A percentile compares a stretch with the other conserved stretches of the same genome.
Evolutionary conservation across 345 rosid genomes (phyloP).

Genomic region (Citrus inodora): DNA sequence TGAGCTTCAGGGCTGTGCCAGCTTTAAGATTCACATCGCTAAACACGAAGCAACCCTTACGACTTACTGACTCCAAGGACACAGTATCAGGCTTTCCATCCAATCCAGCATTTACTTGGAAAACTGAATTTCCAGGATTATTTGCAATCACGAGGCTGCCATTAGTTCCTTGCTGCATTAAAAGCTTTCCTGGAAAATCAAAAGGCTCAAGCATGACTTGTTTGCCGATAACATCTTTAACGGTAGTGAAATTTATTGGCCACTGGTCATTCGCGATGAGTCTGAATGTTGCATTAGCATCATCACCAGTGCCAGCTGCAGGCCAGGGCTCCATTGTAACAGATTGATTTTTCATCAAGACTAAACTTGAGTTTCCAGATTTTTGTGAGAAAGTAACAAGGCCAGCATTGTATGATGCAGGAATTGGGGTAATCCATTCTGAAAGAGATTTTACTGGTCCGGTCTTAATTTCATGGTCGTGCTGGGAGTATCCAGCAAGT

Average conservation of each 20-base stretch:
- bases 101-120: conserved; percentile 36
- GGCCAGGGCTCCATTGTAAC: conserved; percentile 37
- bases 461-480: conserved; percentile 38
- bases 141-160: conserved; percentile 14
- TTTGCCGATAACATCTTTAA: conserved; percentile 25
- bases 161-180: conserved; percentile 30
- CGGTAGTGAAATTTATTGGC: conserved; percentile 8
- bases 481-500: conserved; percentile 39
- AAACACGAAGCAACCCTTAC: conserved; percentile 31
- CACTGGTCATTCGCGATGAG: conserved; percentile 23
- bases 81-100: conserved; percentile 31
- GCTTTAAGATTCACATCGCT: conserved; percentile 15
- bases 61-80: conserved; percentile 38
- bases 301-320: conserved; percentile 32
- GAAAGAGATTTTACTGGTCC: conserved; percentile 16
- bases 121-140: conserved; percentile 8
- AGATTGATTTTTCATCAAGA: conserved; percentile 28
- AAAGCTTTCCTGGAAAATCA: conserved; percentile 38
- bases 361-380: conserved; percentile 24
- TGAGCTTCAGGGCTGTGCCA: conserved; percentile 27
- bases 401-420: conserved; percentile 22
- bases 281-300: conserved; percentile 42
- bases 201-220: conserved; percentile 44
- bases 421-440: conserved; percentile 39
- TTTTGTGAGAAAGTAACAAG: conserved; percentile 41